Evolutionary conservation across 768 basidiomycete species (phyloP).

Genomic region (Coprinopsis cinerea): DNA sequence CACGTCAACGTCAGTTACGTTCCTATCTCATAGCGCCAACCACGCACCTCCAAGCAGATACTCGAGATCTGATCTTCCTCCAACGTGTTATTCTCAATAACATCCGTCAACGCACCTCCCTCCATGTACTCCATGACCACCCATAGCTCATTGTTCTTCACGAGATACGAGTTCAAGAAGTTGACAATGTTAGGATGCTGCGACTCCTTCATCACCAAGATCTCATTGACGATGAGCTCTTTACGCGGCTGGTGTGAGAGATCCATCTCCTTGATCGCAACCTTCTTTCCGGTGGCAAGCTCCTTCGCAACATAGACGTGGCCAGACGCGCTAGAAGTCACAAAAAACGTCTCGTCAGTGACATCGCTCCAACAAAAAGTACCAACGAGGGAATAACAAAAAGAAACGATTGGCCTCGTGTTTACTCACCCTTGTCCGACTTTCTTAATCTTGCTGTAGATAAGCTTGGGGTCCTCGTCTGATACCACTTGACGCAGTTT

Average conservation of each 20-base stretch:
- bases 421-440: conserved; percentile 90
- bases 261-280: conserved; percentile 99
- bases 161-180: conserved; percentile 86
- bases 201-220: conserved; percentile 97
- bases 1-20: neutral
- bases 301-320: conserved; percentile 98
- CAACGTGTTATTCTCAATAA: conserved; percentile 94
- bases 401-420: too few species aligned
- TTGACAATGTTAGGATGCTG: conserved; percentile 98
- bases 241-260: conserved; percentile 91
- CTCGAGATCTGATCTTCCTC: conserved; percentile 94
- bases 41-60: conserved; percentile 82
- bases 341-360: conserved; percentile 16
- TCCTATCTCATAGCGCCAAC: neutral
- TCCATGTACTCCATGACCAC: conserved; percentile 99
- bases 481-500: conserved; percentile 87
- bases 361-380: too few species aligned
- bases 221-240: conserved; percentile 97
- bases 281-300: conserved; percentile 75
- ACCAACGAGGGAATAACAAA: conserved; percentile 3
- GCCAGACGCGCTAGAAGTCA: conserved; percentile 73
- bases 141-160: conserved; percentile 88
- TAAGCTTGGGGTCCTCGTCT: conserved; percentile 76
- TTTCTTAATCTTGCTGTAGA: conserved; percentile 98
- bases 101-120: conserved; percentile 93